Evolutionary conservation across 192 early-diverging fungal species (phyloP).

Genomic region (Coemansia sp.): DNA sequence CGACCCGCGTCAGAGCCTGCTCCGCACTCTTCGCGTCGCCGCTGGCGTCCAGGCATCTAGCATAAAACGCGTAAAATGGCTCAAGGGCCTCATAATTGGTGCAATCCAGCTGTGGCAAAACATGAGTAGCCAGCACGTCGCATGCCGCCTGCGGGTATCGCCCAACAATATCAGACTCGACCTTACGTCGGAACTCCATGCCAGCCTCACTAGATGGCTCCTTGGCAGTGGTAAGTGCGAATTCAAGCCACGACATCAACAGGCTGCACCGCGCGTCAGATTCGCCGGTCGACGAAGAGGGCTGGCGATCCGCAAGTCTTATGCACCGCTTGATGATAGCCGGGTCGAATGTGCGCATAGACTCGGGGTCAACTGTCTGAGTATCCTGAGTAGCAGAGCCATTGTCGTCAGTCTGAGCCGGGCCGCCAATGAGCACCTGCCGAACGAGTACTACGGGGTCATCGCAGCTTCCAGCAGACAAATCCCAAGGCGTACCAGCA

Average conservation of each 20-base stretch:
- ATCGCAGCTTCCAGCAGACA: background rate
- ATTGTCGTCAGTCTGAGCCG: background rate
- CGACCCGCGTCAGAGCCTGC: slow-evolving; percentile 22
- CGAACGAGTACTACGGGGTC: background rate
- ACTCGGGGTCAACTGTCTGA: slow-evolving; percentile 8
- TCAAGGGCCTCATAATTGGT: slow-evolving; percentile 15
- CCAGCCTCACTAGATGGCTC: slow-evolving; percentile 5
- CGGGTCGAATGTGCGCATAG: slow-evolving; percentile 43
- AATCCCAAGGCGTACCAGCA: background rate
- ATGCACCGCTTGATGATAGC: slow-evolving; percentile 41
- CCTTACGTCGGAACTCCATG: background rate
- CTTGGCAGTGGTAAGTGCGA: slow-evolving; percentile 30
- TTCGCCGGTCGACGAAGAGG: background rate
- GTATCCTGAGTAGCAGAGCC: background rate
- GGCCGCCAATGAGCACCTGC: background rate
- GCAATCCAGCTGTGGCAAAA: slow-evolving; percentile 30
- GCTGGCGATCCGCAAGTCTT: slow-evolving; percentile 1
- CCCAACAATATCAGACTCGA: slow-evolving; percentile 27
- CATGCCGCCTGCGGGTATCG: slow-evolving; percentile 13
- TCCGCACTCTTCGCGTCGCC: background rate
- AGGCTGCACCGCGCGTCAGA: slow-evolving; percentile 8
- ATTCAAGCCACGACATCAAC: slow-evolving; percentile 47
- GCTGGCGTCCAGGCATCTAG: background rate
- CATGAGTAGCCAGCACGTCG: slow-evolving; percentile 1
- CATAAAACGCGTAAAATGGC: slow-evolving; percentile 26